These are phyloP conservation scores for Passalora sequoiae DNA, from an alignment of 2,329 filamentous ascomycete species.

Conservation along the genomic window DNA sequence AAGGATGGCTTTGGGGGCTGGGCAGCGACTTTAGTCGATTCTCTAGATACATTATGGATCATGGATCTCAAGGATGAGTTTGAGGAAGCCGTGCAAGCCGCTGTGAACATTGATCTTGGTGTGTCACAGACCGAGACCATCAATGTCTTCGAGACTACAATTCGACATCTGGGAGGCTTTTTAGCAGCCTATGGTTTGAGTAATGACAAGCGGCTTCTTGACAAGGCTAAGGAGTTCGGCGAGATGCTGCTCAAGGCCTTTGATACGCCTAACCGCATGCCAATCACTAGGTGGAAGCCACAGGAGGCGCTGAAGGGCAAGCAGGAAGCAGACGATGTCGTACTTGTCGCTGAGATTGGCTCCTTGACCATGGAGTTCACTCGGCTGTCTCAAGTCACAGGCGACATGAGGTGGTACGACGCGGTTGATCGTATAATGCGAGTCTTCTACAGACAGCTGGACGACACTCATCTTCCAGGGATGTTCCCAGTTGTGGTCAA, in stretches of 20 bases:
- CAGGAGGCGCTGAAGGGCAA: constrained; percentile 35
- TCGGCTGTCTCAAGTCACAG: constrained; percentile 42
- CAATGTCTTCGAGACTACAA: constrained; percentile 49
- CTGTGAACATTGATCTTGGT: constrained; percentile 42
- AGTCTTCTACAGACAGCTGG: constrained; percentile 40
- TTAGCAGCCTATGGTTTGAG: constrained; percentile 36
- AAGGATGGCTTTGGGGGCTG: constrained; percentile 45
- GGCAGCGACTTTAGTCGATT: constrained; percentile 45
- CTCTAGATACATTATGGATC: constrained; percentile 45
- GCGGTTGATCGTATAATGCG: constrained; percentile 42
- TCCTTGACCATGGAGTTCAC: constrained; percentile 47
- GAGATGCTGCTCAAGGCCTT: constrained; percentile 46
- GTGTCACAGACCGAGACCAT: constrained; percentile 36
- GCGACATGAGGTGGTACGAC: constrained; percentile 44
- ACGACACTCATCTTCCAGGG: constrained; percentile 41
- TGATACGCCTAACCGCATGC: constrained; percentile 44
- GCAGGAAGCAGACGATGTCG: constrained; percentile 38
- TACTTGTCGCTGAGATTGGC: constrained; percentile 45
- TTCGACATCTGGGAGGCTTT: constrained; percentile 39
- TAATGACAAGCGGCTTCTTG: constrained; percentile 32
- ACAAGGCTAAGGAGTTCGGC: constrained; percentile 36
- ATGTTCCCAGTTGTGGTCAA: constrained; percentile 47
- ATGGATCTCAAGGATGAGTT: constrained; percentile 47
- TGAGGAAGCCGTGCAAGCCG: constrained; percentile 40
- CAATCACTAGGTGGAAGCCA: constrained; percentile 44